phyloP scores from a whole-genome alignment of 2,329 filamentous ascomycete species.

The Acrocalymma vagum region DNA sequence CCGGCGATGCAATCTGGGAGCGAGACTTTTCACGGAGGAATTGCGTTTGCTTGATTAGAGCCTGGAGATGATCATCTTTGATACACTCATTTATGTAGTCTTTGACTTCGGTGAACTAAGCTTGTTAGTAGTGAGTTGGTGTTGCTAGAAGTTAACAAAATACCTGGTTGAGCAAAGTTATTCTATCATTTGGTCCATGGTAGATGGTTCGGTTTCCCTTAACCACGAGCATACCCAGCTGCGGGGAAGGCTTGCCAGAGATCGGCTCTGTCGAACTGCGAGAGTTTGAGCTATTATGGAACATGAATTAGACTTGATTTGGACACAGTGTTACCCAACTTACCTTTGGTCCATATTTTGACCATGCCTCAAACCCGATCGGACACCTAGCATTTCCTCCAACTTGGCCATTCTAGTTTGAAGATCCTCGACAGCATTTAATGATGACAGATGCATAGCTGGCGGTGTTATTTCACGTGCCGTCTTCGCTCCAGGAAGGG shows the following conservation, averaged over 20 bases:
- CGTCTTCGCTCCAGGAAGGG: constrained; percentile 1
- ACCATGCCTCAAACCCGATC: too few relatives aligned
- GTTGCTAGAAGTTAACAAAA: not conserved
- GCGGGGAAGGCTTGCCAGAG: constrained; percentile 7
- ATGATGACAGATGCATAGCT: not conserved
- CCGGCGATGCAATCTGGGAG: constrained; percentile 15
- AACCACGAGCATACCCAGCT: constrained; percentile 25
- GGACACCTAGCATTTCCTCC: constrained; percentile 24
- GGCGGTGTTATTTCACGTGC: constrained; percentile 1
- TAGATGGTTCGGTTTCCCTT: constrained; percentile 26
- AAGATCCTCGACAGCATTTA: constrained; percentile 20
- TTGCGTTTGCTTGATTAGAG: constrained; percentile 24
- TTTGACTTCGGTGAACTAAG: constrained; percentile 25
- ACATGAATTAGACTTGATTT: too few relatives aligned
- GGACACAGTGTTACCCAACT: too few relatives aligned
- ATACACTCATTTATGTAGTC: constrained; percentile 22
- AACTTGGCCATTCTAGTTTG: constrained; percentile 26
- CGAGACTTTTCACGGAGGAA: constrained; percentile 23
- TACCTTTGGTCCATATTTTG: too few relatives aligned
- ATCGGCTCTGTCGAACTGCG: too few relatives aligned
- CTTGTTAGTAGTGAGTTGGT: constrained; percentile 6
- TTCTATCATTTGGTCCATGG: constrained; percentile 28
- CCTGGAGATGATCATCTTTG: constrained; percentile 20
- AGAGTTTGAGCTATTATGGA: too few relatives aligned
- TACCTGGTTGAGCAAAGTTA: constrained; percentile 32